phyloP scores from a whole-genome alignment of 2,329 filamentous ascomycete species.

The Botrytis pseudocinerea region DNA sequence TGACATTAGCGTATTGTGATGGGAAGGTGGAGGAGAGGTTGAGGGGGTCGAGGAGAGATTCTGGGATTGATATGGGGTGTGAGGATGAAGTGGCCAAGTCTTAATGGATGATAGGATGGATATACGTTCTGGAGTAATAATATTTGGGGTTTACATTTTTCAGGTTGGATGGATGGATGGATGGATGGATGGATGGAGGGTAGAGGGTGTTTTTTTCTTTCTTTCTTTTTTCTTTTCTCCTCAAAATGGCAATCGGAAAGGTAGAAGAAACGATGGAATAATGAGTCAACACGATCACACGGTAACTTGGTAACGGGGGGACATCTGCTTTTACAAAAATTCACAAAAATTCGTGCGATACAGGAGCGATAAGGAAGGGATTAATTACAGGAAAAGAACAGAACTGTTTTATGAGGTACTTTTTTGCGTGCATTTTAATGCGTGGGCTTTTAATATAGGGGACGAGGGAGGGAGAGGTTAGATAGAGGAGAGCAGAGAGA shows the following conservation, averaged over 20 bases:
- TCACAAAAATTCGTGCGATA: background rate
- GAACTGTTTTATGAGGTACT: background rate
- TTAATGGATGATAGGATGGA: background rate
- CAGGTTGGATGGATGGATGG: background rate
- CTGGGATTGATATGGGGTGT: background rate
- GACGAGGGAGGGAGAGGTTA: background rate
- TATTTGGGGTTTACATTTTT: background rate
- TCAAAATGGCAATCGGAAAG: too few species aligned
- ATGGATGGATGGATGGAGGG: too few species aligned
- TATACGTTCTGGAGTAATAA: background rate
- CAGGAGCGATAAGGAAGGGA: too few species aligned
- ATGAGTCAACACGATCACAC: background rate
- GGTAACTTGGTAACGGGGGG: background rate
- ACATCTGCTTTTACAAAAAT: background rate
- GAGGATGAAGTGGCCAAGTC: background rate
- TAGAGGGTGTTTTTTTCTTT: too few species aligned
- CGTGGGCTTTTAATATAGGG: background rate
- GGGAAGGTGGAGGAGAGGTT: background rate
- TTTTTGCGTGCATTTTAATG: background rate
- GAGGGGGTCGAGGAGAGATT: background rate
- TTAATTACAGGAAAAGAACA: background rate
- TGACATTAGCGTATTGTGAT: constrained; percentile 30
- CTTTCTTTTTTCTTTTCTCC: background rate
- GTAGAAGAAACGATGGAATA: background rate
- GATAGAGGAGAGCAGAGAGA: background rate